These are phyloP conservation scores for Thuja plicata DNA, from an alignment of 83 land plant genomes.

Conservation along the genomic window DNA sequence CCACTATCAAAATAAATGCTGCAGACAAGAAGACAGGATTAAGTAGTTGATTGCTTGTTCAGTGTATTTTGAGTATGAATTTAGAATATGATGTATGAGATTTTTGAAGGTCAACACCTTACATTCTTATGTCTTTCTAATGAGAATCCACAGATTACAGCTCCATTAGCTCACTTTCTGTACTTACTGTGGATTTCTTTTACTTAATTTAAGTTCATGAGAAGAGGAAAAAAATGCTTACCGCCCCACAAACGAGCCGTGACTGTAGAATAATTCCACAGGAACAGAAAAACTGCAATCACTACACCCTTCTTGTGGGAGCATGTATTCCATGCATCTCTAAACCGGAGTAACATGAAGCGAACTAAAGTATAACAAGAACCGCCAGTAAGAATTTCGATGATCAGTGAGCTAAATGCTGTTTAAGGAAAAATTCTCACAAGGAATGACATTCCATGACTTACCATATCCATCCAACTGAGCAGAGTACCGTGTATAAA, in stretches of 20 bases:
- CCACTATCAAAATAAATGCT: conserved; percentile 42
- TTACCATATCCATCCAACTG: conserved; percentile 60
- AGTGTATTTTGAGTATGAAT: background rate
- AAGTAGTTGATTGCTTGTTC: background rate
- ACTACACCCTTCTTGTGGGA: conserved; percentile 63
- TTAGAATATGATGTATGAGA: background rate
- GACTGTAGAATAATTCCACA: conserved; percentile 59
- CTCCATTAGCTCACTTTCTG: background rate
- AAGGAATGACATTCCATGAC: background rate
- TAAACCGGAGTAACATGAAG: conserved; percentile 54
- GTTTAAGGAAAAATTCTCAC: background rate
- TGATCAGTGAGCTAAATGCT: background rate
- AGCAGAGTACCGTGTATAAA: conserved; percentile 46
- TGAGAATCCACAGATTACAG: background rate
- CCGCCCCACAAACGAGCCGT: conserved; percentile 75
- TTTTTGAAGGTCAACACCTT: background rate
- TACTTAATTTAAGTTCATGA: background rate
- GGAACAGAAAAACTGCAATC: conserved; percentile 37
- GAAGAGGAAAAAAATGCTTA: conserved; percentile 14
- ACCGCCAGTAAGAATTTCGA: background rate
- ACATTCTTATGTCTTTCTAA: background rate
- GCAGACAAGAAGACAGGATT: conserved; percentile 11
- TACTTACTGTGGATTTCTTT: background rate
- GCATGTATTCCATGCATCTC: conserved; percentile 73
- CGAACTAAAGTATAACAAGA: conserved; percentile 25